These are phyloP conservation scores for Lentinula aciculospora DNA, from an alignment of 768 basidiomycete species.

Conservation along the genomic window DNA sequence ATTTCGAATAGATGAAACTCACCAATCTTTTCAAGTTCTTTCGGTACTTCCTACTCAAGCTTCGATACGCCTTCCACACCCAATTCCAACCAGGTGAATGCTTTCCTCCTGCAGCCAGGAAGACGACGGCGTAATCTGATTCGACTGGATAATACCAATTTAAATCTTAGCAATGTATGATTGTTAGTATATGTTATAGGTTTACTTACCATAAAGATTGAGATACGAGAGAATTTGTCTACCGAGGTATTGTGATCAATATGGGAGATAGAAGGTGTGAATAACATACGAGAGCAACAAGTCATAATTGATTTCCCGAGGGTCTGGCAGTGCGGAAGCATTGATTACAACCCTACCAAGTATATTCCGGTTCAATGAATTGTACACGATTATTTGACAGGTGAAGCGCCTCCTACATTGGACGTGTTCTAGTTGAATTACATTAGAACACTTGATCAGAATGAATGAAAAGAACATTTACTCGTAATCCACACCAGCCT, in stretches of 20 bases:
- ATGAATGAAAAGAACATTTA: conserved; percentile 22
- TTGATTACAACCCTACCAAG: conserved; percentile 75
- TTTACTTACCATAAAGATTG: conserved; percentile 66
- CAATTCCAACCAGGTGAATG: conserved; percentile 82
- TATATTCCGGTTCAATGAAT: conserved; percentile 7
- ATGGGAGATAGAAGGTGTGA: background rate
- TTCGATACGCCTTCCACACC: conserved; percentile 88
- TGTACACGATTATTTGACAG: background rate
- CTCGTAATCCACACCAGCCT: conserved; percentile 90
- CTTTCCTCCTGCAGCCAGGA: conserved; percentile 75
- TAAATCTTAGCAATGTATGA: background rate
- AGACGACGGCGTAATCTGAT: conserved; percentile 83
- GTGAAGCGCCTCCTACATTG: conserved; percentile 57
- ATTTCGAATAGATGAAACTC: conserved; percentile 18
- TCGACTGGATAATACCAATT: conserved; percentile 49
- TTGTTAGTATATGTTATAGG: no score
- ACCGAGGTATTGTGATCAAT: conserved; percentile 7
- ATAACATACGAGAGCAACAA: conserved; percentile 59
- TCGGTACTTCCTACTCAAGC: conserved; percentile 75
- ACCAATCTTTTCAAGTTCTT: conserved; percentile 86
- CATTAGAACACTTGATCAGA: no score
- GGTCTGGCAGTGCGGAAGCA: conserved; percentile 80
- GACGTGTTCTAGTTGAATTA: conserved; percentile 57
- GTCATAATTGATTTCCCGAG: conserved; percentile 72
- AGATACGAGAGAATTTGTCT: conserved; percentile 78